Evolutionary conservation across 1,284 basidiomycete species (phyloP), one percentile per base, ranked within the genome.

Genomic region (Cutaneotrichosporon dermatis): DNA sequence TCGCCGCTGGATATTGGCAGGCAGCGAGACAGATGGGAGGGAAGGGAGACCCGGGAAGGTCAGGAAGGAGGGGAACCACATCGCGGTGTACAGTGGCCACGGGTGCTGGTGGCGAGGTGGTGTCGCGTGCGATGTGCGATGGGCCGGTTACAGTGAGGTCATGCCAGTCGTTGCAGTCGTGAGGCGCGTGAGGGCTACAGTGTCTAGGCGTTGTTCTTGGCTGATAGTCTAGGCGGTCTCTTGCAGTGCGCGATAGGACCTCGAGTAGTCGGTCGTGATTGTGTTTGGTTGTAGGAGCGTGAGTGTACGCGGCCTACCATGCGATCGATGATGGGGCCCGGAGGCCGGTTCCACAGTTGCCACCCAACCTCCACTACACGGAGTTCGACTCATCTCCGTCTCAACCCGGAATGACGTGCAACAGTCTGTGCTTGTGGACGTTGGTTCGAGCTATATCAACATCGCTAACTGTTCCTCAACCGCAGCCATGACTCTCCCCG

Each of bases 1-100:
- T 54, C 90, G 85, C 55, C 87, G 83, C 79, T 97, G 93, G 48
- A 98, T 87, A 64, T 85, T 84, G 5, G 89, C 84, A 6, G 94
- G 90, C 13, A 96, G 80, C 1, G 88, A 80, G 45, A 79, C 71
- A 12, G 72, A 69, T 1, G 75, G 74, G 2, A 76, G 59, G 2
- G 67, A 65, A 1, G 72, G 70, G 9, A 75, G 59, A 59, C 72
- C 69, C 0, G 73, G 68, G 37, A 73, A 66, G 46, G 65, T 68
- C 46, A 75, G 60, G 54, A 75, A 72, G 15, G 69, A 60, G 1
- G 74, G 72, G 34, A 75, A 58, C 62, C 71, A 70, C 75, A 76
- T 76, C 4, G 56, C 25, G 25, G 25, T 25, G 25, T 25, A 25
- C 25, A 25, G 25, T 25, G 25, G 25, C 25, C 25, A 25, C 25